Base-by-base conservation (phyloP, 495 filamentous ascomycete species). In the Saxophila tyrrhenica region DNA sequence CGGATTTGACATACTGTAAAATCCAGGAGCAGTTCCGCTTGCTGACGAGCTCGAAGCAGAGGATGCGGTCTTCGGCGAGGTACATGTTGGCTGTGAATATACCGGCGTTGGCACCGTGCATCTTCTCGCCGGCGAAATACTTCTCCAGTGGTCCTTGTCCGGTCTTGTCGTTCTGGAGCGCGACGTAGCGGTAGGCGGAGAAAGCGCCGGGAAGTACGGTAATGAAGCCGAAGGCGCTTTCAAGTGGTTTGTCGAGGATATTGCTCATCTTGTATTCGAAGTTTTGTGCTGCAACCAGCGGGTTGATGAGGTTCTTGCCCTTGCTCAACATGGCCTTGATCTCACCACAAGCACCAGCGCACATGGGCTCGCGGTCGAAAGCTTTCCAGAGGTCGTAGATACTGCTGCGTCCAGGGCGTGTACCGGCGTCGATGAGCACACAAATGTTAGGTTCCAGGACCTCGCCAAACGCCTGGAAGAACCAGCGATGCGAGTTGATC, bases 231-330 rank as follows among this genome's bases (percentile, higher is more conserved):
- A 99, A 99, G 0, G 92, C 87, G 29, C 91, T 96, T 66, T 99
- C 94, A 22, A 99, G 73, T 1, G 94, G 94, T 67, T 99, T 99
- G 66, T 99, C 94, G 20, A 99, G 79, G 64, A 99, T 99, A 67
- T 99, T 99, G 69, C 87, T 94, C 79, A 99, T 94, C 75, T 99
- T 99, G 74, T 99, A 99, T 74, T 99, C 94, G 64, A 99, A 99
- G 63, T 99, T 99, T 69, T 99, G 94, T 3, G 89, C 88, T 2
- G 94, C 94, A 11, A 99, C 87, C 17, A 99, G 76, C 0, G 94
- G 94, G 59, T 97, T 99, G 58, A 96, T 59, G 49, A 98, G 75
- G 62, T 94, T 87, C 71, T 85, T 94, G 56, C 83, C 84, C n/a
- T 77, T 72, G 16, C 82, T 87, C 72, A 96, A 75, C 90, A 97